These are phyloP conservation scores for Globisporangium rhizosaccharum DNA, from an alignment of 352 stramenopile species.

Conservation along the genomic window DNA sequence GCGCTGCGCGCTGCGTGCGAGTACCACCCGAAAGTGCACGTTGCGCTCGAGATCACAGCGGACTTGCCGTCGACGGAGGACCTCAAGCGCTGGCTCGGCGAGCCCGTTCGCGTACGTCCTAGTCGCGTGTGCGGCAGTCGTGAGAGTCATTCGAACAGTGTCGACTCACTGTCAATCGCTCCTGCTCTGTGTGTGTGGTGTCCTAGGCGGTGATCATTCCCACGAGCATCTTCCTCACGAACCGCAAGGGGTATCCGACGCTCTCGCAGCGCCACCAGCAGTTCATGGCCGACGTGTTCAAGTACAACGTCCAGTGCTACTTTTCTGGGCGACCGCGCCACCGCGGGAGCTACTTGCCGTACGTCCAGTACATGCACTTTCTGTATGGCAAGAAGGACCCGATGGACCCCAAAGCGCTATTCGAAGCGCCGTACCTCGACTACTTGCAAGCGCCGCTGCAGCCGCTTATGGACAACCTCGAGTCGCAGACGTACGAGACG, in stretches of 20 bases:
- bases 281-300: constrained; percentile 64
- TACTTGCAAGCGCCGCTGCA: constrained; percentile 96
- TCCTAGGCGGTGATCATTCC: constrained; percentile 78
- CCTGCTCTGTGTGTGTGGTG: background rate
- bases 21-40: constrained; percentile 71
- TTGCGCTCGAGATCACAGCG: constrained; percentile 83
- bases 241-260: constrained; percentile 93
- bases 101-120: constrained; percentile 63
- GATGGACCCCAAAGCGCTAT: constrained; percentile 78
- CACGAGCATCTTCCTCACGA: constrained; percentile 93
- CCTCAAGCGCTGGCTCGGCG: constrained; percentile 82
- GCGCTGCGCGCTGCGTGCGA: constrained; percentile 77
- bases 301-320: constrained; percentile 85
- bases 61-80: constrained; percentile 62
- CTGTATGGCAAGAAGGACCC: constrained; percentile 63
- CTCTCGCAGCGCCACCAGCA: constrained; percentile 92
- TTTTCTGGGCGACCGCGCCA: constrained; percentile 74
- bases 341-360: constrained; percentile 63
- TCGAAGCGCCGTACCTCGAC: constrained; percentile 94
- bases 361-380: constrained; percentile 95
- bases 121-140: too few species aligned
- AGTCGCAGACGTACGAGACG: constrained; percentile 98
- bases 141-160: too few species aligned
- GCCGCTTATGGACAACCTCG: constrained; percentile 97
- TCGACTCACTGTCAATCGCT: background rate